These are phyloP conservation scores for Quercus aquifolioides DNA, from an alignment of 306 rosid species.

Conservation along the genomic window DNA sequence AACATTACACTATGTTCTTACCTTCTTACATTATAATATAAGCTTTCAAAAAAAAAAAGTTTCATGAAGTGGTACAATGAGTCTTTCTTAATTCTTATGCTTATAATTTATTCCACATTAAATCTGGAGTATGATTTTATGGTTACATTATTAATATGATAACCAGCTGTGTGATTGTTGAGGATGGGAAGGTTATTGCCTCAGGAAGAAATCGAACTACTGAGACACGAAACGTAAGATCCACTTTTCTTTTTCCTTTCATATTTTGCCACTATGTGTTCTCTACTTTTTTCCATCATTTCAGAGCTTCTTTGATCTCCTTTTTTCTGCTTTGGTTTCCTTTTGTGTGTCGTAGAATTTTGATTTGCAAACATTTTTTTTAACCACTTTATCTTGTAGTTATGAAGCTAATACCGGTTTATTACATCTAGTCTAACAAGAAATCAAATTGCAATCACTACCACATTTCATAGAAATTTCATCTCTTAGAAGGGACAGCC, in stretches of 20 bases:
- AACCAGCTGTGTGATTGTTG: conserved; percentile 75
- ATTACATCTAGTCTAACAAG: too few relatives aligned
- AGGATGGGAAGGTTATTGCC: conserved; percentile 68
- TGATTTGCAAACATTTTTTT: neutral
- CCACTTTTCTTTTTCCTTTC: neutral
- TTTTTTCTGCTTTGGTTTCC: neutral
- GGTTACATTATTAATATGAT: conserved; percentile 17
- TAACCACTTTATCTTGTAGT: too few relatives aligned
- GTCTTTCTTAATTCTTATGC: neutral
- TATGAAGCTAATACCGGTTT: too few relatives aligned
- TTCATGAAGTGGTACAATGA: neutral
- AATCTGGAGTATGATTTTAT: neutral
- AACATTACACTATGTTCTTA: neutral
- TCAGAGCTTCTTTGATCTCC: neutral
- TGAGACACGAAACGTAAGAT: conserved; percentile 75
- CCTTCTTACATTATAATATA: neutral
- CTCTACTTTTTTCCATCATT: neutral
- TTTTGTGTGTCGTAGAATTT: neutral
- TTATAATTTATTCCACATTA: neutral
- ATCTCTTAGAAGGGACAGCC: too few relatives aligned
- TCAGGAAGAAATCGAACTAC: conserved; percentile 83
- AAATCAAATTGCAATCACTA: too few relatives aligned
- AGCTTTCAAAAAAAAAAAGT: neutral
- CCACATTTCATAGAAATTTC: too few relatives aligned
- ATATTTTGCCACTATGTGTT: neutral